Conservation (phyloP, 805 yeast genomes). For the Lachancea fermentati region DNA sequence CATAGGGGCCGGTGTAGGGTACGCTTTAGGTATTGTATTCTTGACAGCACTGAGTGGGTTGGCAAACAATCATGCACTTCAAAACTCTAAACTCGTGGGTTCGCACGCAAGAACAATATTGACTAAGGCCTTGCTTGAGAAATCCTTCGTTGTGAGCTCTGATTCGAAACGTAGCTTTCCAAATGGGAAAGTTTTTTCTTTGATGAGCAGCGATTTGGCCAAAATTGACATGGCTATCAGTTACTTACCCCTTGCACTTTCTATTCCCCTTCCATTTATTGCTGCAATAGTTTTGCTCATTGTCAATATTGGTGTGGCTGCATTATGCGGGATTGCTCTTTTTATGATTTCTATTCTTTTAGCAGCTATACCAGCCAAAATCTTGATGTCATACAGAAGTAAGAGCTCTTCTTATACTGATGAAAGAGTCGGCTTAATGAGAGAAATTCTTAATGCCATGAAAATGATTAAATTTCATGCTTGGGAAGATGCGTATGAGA, state of each 20-base stretch:
- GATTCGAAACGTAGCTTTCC: conserved; percentile 50
- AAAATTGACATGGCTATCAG: conserved; percentile 66
- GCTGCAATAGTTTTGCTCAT: conserved; percentile 54
- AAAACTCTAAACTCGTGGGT: conserved; percentile 52
- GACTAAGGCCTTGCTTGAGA: conserved; percentile 59
- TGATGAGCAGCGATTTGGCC: conserved; percentile 72
- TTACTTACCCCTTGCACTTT: conserved; percentile 50
- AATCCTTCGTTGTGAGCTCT: conserved; percentile 53
- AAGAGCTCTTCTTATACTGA: conserved; percentile 54
- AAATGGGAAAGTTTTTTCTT: conserved; percentile 59
- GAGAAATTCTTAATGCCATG: conserved; percentile 54
- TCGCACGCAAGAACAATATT: conserved; percentile 61
- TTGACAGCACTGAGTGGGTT: conserved; percentile 39
- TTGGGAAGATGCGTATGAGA: conserved; percentile 75
- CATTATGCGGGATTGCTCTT: conserved; percentile 57
- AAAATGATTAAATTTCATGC: conserved; percentile 73
- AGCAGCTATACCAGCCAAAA: conserved; percentile 40
- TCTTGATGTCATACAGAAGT: conserved; percentile 42
- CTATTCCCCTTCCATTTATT: conserved; percentile 48
- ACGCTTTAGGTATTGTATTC: conserved; percentile 47
- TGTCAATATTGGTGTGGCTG: conserved; percentile 60
- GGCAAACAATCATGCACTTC: conserved; percentile 46
- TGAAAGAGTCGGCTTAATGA: conserved; percentile 48
- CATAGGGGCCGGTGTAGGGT: conserved; percentile 51
- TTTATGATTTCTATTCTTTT: conserved; percentile 37